Evolutionary conservation across 179 eudicot genomes (phyloP).

Genomic region (Monotropa hypopitys): DNA sequence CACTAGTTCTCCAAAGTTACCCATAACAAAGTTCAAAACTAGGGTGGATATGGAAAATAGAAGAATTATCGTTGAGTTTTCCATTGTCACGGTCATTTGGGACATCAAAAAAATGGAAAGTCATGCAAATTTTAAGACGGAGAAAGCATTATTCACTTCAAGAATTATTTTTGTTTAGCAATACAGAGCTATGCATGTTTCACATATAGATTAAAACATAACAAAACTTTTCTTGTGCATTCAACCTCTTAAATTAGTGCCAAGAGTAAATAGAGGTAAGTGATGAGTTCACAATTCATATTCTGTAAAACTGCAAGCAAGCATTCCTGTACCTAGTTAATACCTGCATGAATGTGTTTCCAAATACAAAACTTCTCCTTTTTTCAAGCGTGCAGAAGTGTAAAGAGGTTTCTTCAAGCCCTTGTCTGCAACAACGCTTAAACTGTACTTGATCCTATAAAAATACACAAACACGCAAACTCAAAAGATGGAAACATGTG

Average conservation of each 20-base stretch:
- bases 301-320: neutral
- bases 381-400: slow-evolving; percentile 89
- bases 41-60: neutral
- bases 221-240: neutral
- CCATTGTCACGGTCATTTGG: neutral
- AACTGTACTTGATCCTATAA: slow-evolving; percentile 78
- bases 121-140: too few relatives aligned
- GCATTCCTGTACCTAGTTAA: neutral
- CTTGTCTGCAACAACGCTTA: slow-evolving; percentile 86
- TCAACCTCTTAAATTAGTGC: neutral
- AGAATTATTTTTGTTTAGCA: neutral
- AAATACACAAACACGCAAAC: neutral
- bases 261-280: too few relatives aligned
- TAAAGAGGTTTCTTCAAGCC: slow-evolving; percentile 78
- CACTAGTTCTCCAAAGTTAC: neutral
- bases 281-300: neutral
- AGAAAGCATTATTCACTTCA: neutral
- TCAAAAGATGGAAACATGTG: neutral
- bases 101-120: neutral
- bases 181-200: neutral
- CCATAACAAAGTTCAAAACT: neutral
- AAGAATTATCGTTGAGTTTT: neutral
- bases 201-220: neutral
- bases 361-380: slow-evolving; percentile 86
- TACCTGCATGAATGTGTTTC: slow-evolving; percentile 85